Evolutionary conservation across 768 basidiomycete genomes (phyloP), one percentile per base, ranked within the genome.

Genomic region (Podaxis sp.): DNA sequence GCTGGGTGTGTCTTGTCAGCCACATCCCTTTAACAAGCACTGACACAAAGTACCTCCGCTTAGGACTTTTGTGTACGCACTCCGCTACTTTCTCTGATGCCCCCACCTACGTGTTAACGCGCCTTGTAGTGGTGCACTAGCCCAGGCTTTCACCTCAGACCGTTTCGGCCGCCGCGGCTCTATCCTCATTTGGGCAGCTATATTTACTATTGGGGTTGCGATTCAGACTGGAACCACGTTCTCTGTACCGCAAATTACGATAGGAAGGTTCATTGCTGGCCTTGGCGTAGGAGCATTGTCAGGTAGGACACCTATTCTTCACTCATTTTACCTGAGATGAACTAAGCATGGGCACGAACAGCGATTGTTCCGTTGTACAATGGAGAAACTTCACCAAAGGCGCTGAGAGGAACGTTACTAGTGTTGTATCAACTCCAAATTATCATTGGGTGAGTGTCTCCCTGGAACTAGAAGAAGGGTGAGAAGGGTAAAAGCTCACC

Each of bases 341-440:
- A 19, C 37, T 22, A 5, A 24, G 38, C 6, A 12, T 22, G 6
- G 29, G 15, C 24, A 7, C 7, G 19, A 4, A 24, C 17, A 60
- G 57, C 27, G 68, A 64, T 72, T 70, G 5, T 74, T 72, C 9
- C 65, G 9, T 37, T 92, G 6, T 92, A 91, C 71, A 90, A 89
- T 65, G 90, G 90, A 41, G 90, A 92, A 73, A 88, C 89, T 0
- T 84, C 90, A 0, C 91, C 91, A 0, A 90, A 90, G 68, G 80
- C 84, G 0, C 79, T 92, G 61, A 83, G 91, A 69, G 91, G 90
- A 7, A 83, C 87, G 19, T 72, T 84, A 9, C 75, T 93, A 29
- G 89, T 89, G 1, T 75, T 93, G 17, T 92, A 92, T 68, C 90
- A 92, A 69, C 76, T 91, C 12, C 89, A 90, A 70, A 90, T 92